These are phyloP conservation scores for Phaeotremella fagi DNA, from an alignment of 768 basidiomycete species.

Conservation along the genomic window DNA sequence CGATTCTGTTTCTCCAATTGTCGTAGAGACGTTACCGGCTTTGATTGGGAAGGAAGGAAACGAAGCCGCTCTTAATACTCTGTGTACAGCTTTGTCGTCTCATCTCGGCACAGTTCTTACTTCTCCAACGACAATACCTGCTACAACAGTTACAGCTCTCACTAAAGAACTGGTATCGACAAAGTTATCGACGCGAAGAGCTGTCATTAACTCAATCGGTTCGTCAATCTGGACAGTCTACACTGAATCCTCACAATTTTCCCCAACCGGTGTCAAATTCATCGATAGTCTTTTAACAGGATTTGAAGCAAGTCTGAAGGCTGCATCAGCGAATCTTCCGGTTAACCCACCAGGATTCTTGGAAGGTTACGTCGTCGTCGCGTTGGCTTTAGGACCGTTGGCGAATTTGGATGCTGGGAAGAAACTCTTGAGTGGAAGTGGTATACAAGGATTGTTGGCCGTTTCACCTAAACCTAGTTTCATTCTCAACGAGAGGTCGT, in stretches of 20 bases:
- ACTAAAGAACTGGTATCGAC: conserved; percentile 66
- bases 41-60: conserved; percentile 71
- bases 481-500: conserved; percentile 80
- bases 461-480: conserved; percentile 72
- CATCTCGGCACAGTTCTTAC: conserved; percentile 61
- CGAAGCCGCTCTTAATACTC: conserved; percentile 59
- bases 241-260: conserved; percentile 41
- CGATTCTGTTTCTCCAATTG: conserved; percentile 53
- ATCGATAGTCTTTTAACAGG: conserved; percentile 57
- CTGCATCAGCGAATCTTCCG: conserved; percentile 59
- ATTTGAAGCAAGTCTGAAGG: conserved; percentile 68
- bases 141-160: conserved; percentile 55
- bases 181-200: conserved; percentile 61
- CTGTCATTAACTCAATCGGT: conserved; percentile 64
- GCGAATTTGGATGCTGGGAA: conserved; percentile 50
- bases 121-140: conserved; percentile 50
- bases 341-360: conserved; percentile 62
- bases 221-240: conserved; percentile 55
- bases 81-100: conserved; percentile 56
- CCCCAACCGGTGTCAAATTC: conserved; percentile 55
- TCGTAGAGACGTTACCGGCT: conserved; percentile 51
- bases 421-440: conserved; percentile 34
- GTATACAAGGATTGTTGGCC: conserved; percentile 39
- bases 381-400: conserved; percentile 64
- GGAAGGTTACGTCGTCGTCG: conserved; percentile 76